These are phyloP conservation scores for Boechera retrofracta DNA, from an alignment of 345 rosid species.

Conservation along the genomic window DNA sequence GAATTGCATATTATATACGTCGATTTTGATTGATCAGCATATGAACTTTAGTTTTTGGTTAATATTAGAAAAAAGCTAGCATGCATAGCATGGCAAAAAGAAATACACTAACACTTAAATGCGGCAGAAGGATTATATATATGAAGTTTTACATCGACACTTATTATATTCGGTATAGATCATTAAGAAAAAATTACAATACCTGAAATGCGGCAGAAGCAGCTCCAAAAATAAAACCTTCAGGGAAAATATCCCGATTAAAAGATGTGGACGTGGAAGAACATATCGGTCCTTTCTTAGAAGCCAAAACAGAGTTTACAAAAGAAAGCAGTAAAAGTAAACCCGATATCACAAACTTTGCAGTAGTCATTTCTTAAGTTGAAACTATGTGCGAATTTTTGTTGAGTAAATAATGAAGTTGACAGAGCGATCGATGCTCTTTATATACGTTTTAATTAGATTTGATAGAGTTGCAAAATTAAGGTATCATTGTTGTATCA, in stretches of 20 bases:
- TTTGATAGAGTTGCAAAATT: conserved; percentile 7
- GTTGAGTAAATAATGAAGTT: conserved; percentile 5
- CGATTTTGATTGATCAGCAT: no score
- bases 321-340: conserved; percentile 7
- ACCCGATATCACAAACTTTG: background rate
- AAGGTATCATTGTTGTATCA: background rate
- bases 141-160: no score
- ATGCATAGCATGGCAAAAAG: no score
- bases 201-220: conserved; percentile 40
- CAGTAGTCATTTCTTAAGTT: conserved; percentile 2
- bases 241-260: conserved; percentile 15
- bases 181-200: background rate
- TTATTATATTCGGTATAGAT: no score
- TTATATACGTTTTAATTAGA: background rate
- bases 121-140: no score
- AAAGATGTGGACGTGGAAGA: conserved; percentile 18
- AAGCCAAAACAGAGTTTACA: background rate
- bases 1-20: background rate
- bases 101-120: no score
- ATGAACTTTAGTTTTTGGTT: background rate
- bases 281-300: conserved; percentile 8
- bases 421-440: conserved; percentile 1
- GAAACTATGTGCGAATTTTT: background rate
- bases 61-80: background rate
- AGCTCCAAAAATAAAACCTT: conserved; percentile 39